phyloP scores from a whole-genome alignment of 2,329 filamentous ascomycete genomes.

The Curvularia verruculosa region DNA sequence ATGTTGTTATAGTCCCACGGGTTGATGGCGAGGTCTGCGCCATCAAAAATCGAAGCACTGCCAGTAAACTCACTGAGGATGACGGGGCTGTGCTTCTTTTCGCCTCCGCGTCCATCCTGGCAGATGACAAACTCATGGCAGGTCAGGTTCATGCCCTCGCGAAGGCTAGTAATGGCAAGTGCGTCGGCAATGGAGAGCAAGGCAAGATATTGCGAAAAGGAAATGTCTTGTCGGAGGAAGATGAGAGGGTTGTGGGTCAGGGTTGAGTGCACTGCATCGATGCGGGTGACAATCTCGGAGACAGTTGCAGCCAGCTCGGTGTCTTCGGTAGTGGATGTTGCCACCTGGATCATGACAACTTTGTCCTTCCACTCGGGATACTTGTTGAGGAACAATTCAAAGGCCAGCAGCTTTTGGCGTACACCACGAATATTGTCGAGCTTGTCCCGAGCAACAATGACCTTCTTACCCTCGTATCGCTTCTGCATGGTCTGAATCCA shows the following conservation, averaged over 20 bases:
- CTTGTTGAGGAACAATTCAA: conserved; percentile 91
- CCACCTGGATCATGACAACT: conserved; percentile 91
- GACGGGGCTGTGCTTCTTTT: conserved; percentile 83
- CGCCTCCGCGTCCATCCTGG: conserved; percentile 77
- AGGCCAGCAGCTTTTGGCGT: conserved; percentile 88
- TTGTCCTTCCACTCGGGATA: conserved; percentile 88
- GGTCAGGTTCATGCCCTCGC: conserved; percentile 96
- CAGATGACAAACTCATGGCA: conserved; percentile 94
- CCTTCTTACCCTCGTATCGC: conserved; percentile 82
- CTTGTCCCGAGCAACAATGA: conserved; percentile 94
- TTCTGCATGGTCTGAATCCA: conserved; percentile 84
- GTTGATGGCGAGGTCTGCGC: conserved; percentile 83
- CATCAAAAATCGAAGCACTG: conserved; percentile 82
- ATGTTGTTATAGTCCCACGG: conserved; percentile 94
- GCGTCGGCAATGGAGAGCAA: conserved; percentile 87
- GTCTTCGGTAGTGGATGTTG: conserved; percentile 87
- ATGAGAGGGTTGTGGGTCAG: conserved; percentile 91
- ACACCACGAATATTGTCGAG: conserved; percentile 91
- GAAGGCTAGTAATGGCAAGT: conserved; percentile 91
- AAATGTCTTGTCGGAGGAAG: conserved; percentile 93
- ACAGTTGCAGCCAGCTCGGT: conserved; percentile 85
- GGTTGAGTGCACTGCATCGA: conserved; percentile 90
- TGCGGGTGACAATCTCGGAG: conserved; percentile 90
- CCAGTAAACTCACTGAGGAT: conserved; percentile 96
- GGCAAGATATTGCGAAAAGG: conserved; percentile 91